Evolutionary conservation across 2,329 filamentous ascomycete species (phyloP), one percentile per base, ranked within the genome.

Genomic region (Microsporum ferrugineum): DNA sequence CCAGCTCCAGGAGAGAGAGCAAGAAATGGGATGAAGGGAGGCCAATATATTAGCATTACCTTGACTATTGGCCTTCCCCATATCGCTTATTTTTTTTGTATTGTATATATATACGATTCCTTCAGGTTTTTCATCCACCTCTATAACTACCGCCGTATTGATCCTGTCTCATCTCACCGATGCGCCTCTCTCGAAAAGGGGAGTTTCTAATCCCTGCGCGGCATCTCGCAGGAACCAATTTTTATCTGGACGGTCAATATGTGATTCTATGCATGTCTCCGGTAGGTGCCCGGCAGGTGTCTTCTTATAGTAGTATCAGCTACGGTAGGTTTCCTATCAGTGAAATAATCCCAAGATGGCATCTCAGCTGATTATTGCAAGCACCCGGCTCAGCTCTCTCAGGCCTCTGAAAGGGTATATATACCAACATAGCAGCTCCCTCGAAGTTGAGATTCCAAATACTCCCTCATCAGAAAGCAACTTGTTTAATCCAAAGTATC

Each of bases 1-100:
- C 66, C 31, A 69, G 66, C 33, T 68, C 70, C 56, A 69, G 68
- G 65, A 69, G 69, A 60, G 70, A 73, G 59, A 65, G 65, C 60
- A 71, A 71, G 66, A 73, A 69, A 53, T 80, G 78, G 79, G 74
- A 80, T 57, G 79, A 80, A 64, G 73, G 75, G 7, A 71, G 74
- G 65, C 72, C 76, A 53, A 73, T 78, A 58, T 80, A 80, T 67
- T 80, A 68, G 68, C 51, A 8, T 47, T 39, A 34, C 12, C 10
- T 41, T 27, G 29, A 14, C 23, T 8, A 29, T 5, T n/a, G 17
- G 31, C 5, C 14, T 36, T 36, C 36, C n/a, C 5, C 36, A 10
- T 6, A 12, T 12, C 2, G 31, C 1, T 6, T 12, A 5, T 55
- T 14, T 34, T 34, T 55, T 55, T 55, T 55, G 51, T 55, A 55